Evolutionary conservation across 1,284 basidiomycete genomes (phyloP).

Genomic region (Ustilago shanxiensis): DNA sequence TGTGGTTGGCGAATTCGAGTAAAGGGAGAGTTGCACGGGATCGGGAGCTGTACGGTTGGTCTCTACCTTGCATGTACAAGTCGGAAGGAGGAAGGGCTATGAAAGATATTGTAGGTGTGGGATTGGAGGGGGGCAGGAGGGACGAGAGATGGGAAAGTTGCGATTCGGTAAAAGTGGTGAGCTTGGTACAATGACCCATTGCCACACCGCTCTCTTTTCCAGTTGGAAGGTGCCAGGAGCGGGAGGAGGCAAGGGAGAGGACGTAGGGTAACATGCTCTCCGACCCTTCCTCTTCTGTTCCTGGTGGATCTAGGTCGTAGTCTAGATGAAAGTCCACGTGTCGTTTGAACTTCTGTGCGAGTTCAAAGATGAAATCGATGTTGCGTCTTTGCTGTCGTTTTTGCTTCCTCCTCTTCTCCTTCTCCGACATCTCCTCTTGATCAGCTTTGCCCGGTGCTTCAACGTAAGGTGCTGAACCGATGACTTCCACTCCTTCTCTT

Average conservation of each 20-base stretch:
- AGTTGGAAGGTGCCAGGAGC: conserved; percentile 2
- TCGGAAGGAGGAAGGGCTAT: conserved; percentile 39
- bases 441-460: conserved; percentile 17
- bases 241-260: neutral
- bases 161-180: conserved; percentile 24
- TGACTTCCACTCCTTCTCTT: conserved; percentile 9
- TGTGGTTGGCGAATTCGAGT: conserved; percentile 13
- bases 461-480: conserved; percentile 52
- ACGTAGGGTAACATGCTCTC: conserved; percentile 28
- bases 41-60: conserved; percentile 21
- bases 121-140: neutral
- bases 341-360: conserved; percentile 17
- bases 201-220: conserved; percentile 12
- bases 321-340: conserved; percentile 60
- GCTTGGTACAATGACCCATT: conserved; percentile 49
- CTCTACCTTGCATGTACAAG: conserved; percentile 54
- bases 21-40: conserved; percentile 35
- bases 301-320: conserved; percentile 40
- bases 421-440: neutral
- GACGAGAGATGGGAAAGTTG: conserved; percentile 7
- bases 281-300: neutral
- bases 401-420: conserved; percentile 1
- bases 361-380: conserved; percentile 19
- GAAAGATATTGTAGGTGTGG: conserved; percentile 19
- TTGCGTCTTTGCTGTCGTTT: conserved; percentile 19